Base-by-base conservation (phyloP, 768 basidiomycete species). In the Calocybe indica region DNA sequence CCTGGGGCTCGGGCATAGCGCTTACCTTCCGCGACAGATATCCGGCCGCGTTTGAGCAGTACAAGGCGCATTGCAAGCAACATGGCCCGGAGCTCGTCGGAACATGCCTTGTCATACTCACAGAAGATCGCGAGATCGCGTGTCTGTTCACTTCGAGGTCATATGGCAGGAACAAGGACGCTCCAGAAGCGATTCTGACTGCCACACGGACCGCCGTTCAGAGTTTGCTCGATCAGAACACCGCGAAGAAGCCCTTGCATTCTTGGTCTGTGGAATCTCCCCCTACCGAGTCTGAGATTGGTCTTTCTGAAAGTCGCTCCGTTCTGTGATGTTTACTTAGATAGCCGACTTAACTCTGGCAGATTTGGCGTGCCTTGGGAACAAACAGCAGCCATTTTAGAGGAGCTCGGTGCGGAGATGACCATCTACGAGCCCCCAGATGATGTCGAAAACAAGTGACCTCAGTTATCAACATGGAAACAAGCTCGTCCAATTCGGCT, bases 341-440 rank as follows among this genome's bases (percentile, higher is more conserved):
- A n/a, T 44, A 73, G 70, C 47, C 70, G 68, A 8, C 68, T 73
- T 52, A 72, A 73, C 51, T 69, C 70, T 40, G 72, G 70, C 30
- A 70, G 65, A 51, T 72, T 73, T 58, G 68, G 62, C n/a, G 72
- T 73, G 31, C 64, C 65, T 32, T 73, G 71, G 71, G 59, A 56
- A 35, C 56, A 61, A 13, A 71, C 70, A 4, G 70, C 65, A 44
- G 61, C 54, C 11, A 52, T 71, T 28, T 45, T 73, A 42, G 55
- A 63, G 6, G 61, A 62, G 15, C 48, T 72, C 28, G 62, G 55
- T 2, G 57, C 64, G 2, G 48, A 53, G 10, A 68, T 72, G 64
- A 60, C 54, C 6, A 61, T 73, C 7, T 72, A 73, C 49, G 62
- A 60, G 12, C 58, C 61, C 10, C 46, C 45, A 39, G 46, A 43